phyloP scores from a whole-genome alignment of 139 green algal species.

The Pycnococcus provasolii region DNA sequence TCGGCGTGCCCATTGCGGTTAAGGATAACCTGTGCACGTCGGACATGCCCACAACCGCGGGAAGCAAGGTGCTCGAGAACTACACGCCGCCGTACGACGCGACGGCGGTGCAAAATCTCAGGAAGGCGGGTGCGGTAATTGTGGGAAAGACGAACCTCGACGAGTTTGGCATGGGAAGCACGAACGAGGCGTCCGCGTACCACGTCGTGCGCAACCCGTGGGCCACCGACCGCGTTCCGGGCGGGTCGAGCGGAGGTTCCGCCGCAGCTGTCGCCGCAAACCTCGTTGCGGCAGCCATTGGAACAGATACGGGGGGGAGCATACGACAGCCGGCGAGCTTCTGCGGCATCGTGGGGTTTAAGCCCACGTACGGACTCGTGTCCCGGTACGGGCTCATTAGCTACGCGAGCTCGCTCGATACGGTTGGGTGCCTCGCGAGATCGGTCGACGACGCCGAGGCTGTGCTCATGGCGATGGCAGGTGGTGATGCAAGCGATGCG shows the following conservation, averaged over 20 bases:
- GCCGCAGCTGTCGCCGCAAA: conserved; percentile 74
- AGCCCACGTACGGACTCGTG: conserved; percentile 90
- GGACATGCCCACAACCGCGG: conserved; percentile 73
- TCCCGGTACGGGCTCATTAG: conserved; percentile 82
- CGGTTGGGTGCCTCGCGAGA: conserved; percentile 62
- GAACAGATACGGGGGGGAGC: conserved; percentile 82
- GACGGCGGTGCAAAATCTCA: conserved; percentile 12
- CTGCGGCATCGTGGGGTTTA: conserved; percentile 90
- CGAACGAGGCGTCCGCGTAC: conserved; percentile 68
- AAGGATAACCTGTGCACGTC: conserved; percentile 94
- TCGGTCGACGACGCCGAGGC: conserved; percentile 78
- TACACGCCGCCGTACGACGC: conserved; percentile 36
- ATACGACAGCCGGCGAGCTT: conserved; percentile 91
- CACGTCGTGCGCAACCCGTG: conserved; percentile 60
- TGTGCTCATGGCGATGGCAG: conserved; percentile 64
- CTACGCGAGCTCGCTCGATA: conserved; percentile 87
- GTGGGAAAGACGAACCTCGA: conserved; percentile 93
- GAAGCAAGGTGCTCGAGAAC: conserved; percentile 53
- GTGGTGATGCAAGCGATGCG: not conserved
- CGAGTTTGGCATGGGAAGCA: conserved; percentile 89
- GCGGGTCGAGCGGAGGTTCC: conserved; percentile 85
- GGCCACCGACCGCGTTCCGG: conserved; percentile 56
- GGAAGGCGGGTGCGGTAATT: conserved; percentile 55
- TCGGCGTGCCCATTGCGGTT: conserved; percentile 70
- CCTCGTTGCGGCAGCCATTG: conserved; percentile 61